Evolutionary conservation across 805 yeast genomes (phyloP), one percentile per base, ranked within the genome.

Genomic region (Wickerhamia fluorescens): DNA sequence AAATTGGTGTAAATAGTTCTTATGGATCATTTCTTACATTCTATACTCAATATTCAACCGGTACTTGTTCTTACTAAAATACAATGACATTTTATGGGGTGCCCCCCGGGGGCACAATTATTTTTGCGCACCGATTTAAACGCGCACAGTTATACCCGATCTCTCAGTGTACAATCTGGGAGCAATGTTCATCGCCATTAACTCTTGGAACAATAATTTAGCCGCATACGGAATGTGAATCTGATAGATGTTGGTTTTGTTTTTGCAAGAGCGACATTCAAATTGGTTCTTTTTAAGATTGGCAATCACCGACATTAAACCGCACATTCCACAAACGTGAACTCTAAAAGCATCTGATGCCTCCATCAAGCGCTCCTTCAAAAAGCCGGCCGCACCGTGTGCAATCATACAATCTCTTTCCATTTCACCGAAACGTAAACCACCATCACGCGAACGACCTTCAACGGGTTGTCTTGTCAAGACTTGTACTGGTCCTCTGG

Each of bases 351-450:
- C 96, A 66, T 92, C 99, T 0, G 97, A 89, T 8, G 96, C 96
- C 61, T 92, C 97, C 96, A 92, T 89, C 57, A 92, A 69, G 58
- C 99, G 75, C 66, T 92, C 99, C 61, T 89, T 87, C 66, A 92
- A 73, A 69, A 92, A 89, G 6, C 96, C 94, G 4, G 98, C 96
- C 9, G 96, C 97, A 58, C 99, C 99, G 56, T 92, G 97, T 2
- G 99, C 98, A 70, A 92, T 92, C 96, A 92, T 89, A 81, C 99
- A 92, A 72, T 92, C 99, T 69, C 99, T 85, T 66, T 92, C 99
- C 99, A 92, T 92, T 62, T 89, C 98, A 52, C 98, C 98, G 74
- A 89, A 88, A 63, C 98, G 85, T 57, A 89, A 70, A 47, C 98
- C 98, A 75, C 98, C 98, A 61, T 92, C 97, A 66, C 98, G 78